These are phyloP conservation scores for Penicillium coprophilum DNA, from an alignment of 495 filamentous ascomycete species.

Conservation along the genomic window DNA sequence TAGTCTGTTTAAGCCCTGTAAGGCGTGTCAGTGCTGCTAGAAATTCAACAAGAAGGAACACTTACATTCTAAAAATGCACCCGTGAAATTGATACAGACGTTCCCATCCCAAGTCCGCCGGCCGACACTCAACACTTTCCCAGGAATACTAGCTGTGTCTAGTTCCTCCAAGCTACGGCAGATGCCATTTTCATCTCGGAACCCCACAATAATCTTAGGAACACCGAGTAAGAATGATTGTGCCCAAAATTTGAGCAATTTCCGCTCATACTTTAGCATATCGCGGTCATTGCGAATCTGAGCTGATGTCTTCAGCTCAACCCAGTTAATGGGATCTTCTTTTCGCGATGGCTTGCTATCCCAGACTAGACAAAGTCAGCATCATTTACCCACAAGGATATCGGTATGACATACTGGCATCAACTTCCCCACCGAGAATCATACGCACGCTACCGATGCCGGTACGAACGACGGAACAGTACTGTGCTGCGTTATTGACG, in stretches of 20 bases:
- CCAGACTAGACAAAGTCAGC: constrained; percentile 59
- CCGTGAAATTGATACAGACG: constrained; percentile 85
- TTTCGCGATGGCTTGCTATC: constrained; percentile 68
- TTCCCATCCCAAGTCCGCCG: constrained; percentile 81
- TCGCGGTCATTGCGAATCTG: constrained; percentile 64
- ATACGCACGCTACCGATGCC: constrained; percentile 71
- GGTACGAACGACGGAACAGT: constrained; percentile 88
- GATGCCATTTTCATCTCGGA: constrained; percentile 71
- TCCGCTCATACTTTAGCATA: constrained; percentile 75
- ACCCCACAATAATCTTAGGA: constrained; percentile 87
- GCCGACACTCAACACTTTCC: constrained; percentile 62
- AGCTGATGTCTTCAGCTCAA: constrained; percentile 91
- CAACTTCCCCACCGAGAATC: constrained; percentile 91
- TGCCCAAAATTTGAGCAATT: constrained; percentile 92
- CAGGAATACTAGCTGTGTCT: constrained; percentile 73
- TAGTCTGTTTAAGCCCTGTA: constrained; percentile 63
- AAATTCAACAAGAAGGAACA: not conserved
- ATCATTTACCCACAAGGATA: not conserved
- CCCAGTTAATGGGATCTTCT: constrained; percentile 75
- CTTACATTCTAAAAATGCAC: constrained; percentile 71
- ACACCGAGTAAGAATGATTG: constrained; percentile 95
- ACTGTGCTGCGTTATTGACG: constrained; percentile 87
- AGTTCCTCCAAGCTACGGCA: constrained; percentile 71
- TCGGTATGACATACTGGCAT: constrained; percentile 63
- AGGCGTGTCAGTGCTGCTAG: constrained; percentile 6